Conservation (phyloP, 768 basidiomycete genomes). For the Leccinum variicolor region DNA sequence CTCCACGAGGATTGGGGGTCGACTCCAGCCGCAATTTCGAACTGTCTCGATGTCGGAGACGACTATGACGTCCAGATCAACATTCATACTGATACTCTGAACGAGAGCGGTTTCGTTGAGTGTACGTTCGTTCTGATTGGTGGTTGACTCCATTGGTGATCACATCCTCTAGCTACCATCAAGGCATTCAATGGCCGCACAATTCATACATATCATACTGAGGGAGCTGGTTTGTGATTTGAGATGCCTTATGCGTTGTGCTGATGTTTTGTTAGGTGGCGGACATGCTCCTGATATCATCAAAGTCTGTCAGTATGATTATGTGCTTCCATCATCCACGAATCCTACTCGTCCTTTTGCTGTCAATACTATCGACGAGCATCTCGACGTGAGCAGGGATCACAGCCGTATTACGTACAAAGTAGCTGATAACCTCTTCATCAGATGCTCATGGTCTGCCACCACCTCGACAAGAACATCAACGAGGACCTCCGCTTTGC, state of each 20-base stretch:
- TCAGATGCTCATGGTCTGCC: conserved; percentile 99
- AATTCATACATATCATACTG: conserved; percentile 96
- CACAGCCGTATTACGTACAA: neutral
- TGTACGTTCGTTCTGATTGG: conserved; percentile 45
- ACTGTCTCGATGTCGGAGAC: conserved; percentile 78
- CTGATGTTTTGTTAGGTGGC: conserved; percentile 50
- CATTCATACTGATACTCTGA: conserved; percentile 96
- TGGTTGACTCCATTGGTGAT: conserved; percentile 2
- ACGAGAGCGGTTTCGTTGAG: conserved; percentile 97
- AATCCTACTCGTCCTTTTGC: conserved; percentile 95
- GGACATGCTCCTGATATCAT: conserved; percentile 99
- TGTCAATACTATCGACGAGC: conserved; percentile 91
- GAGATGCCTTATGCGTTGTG: neutral
- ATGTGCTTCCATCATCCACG: conserved; percentile 94
- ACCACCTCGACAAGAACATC: conserved; percentile 90
- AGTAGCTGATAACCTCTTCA: neutral
- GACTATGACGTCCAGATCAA: conserved; percentile 92
- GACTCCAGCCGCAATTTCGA: conserved; percentile 78
- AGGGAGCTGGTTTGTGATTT: conserved; percentile 74
- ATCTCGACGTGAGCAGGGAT: conserved; percentile 76
- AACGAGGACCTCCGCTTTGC: conserved; percentile 95
- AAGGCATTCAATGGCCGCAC: conserved; percentile 85
- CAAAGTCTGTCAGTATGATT: conserved; percentile 85
- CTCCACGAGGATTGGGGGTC: conserved; percentile 98
- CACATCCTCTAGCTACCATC: conserved; percentile 62